A percentile compares a stretch with the other conserved stretches of the same genome.
phyloP scores from a whole-genome alignment of 1,284 basidiomycete species.

The Trichosporon asahii region DNA sequence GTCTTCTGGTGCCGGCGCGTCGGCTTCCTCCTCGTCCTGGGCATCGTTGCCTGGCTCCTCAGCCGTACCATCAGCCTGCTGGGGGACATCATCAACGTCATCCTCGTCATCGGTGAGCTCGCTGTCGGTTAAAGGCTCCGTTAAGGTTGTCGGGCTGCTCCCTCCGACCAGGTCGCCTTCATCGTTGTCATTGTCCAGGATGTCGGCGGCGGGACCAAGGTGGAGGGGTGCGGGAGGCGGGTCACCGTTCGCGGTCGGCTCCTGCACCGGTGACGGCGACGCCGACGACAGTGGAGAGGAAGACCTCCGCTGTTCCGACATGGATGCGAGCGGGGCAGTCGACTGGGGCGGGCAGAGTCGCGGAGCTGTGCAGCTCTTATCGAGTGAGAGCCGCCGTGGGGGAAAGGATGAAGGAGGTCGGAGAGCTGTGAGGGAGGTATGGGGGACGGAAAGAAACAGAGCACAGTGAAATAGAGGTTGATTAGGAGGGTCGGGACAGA shows the following conservation, averaged over 20 bases:
- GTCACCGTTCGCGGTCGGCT: slow-evolving; percentile 11
- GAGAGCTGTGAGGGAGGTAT: neutral
- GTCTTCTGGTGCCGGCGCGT: neutral
- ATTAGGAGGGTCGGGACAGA: neutral
- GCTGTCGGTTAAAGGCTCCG: slow-evolving; percentile 27
- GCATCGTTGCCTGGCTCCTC: slow-evolving; percentile 15
- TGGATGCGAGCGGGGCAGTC: slow-evolving; percentile 12
- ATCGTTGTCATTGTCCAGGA: neutral
- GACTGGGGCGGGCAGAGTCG: neutral
- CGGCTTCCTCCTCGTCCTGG: neutral
- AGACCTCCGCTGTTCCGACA: slow-evolving; percentile 26
- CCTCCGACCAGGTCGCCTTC: slow-evolving; percentile 22
- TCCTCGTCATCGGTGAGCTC: slow-evolving; percentile 32
- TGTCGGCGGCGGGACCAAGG: slow-evolving; percentile 17
- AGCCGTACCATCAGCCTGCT: slow-evolving; percentile 11
- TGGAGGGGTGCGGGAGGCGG: slow-evolving; percentile 10
- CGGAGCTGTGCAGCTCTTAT: slow-evolving; percentile 3
- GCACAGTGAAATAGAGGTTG: neutral
- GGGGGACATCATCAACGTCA: slow-evolving; percentile 15
- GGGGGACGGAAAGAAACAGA: neutral
- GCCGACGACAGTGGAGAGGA: slow-evolving; percentile 27
- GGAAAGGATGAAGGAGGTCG: neutral
- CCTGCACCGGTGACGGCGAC: slow-evolving; percentile 23
- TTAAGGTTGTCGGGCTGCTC: slow-evolving; percentile 28
- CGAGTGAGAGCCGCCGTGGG: neutral